Base-by-base conservation (phyloP, 257 asterid species). In the Nicotiana undulata region DNA sequence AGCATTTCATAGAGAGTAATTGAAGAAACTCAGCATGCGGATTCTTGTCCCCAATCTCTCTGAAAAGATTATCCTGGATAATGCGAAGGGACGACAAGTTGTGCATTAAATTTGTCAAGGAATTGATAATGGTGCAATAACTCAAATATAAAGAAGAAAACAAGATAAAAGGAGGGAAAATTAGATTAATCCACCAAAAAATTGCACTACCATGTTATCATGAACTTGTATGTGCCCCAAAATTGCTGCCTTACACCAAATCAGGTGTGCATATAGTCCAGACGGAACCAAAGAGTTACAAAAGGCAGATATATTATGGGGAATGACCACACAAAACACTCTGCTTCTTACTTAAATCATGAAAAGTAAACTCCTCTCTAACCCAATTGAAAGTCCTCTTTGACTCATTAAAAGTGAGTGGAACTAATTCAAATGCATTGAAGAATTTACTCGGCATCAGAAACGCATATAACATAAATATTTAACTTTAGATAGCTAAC, bases 1-100 rank as follows among this genome's bases (percentile, higher is more conserved):
- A 87, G 80, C 91, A 90, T 90, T 91, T 93, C 79, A 72, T 77
- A 59, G 82, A 88, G 81, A 94, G 92, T 83, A 84, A 80, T 66
- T 82, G 87, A 80, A 91, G 81, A 89, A 94, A 93, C 78, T 92
- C 92, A 83, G 85, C 79, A 78, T 87, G 86, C 82, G 86, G 86
- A 87, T 80, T 90, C 82, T 53, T 84, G 37, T 84, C 88, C 59
- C 88, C 91, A 63, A 86, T 83, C 85, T 84, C 90, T 76, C 81
- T 88, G 86, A 89, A 66, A 84, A 83, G 86, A 11, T 74, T 83
- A 75, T 90, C 98, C 98, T 94, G 92, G 74, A 85, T 66, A 87
- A 72, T 72, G 78, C 78, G 24, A 24, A 15, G 24, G 61, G 61
- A 5, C 5, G 9, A 74, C 44, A 74, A 46, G 29, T 22, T 9